Base-by-base conservation (phyloP, 1,284 basidiomycete genomes). In the Papiliotrema fonsecae region DNA sequence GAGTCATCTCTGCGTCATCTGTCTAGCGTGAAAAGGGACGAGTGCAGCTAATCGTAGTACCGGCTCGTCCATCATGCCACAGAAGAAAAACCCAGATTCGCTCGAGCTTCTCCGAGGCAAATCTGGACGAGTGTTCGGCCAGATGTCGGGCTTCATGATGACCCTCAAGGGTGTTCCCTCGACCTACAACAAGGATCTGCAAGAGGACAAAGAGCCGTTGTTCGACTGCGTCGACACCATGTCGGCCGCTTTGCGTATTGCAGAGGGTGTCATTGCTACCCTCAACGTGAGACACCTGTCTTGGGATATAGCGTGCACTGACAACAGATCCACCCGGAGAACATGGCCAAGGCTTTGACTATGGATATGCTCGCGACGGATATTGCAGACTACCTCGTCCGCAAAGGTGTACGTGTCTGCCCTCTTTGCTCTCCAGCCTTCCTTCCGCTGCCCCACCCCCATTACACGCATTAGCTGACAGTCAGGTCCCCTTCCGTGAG, bases 11-110 rank as follows among this genome's bases (percentile, higher is more conserved):
- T n/a, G n/a, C n/a, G n/a, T n/a, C n/a, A n/a, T n/a, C n/a, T n/a
- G n/a, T n/a, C 26, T 26, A 22, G 27, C 49, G 40, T 42, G 50
- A 32, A 45, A 16, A 27, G 37, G 25, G 22, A 7, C 22, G 6
- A 34, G n/a, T n/a, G n/a, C n/a, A n/a, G 19, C 50, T 42, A 18
- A 27, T 19, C 18, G 14, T 54, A 93, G 90, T 71, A 98, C 94
- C 30, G 94, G 94, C 11, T 97, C 93, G 35, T 97, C 92, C 57
- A 97, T 98, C 70, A 98, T 98, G 94, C 94, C 94, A 2, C 94
- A 98, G 71, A 97, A 98, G 79, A 97, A 98, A 78, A 98, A 98
- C 73, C 91, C 96, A 18, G 94, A 97, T 73, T 96, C 91, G 26
- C 77, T 96, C 41, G 96, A 98, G 72, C 79, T 98, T 24, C 79